Conservation (phyloP, 1,284 basidiomycete genomes). For the Puccinia triticina region DNA sequence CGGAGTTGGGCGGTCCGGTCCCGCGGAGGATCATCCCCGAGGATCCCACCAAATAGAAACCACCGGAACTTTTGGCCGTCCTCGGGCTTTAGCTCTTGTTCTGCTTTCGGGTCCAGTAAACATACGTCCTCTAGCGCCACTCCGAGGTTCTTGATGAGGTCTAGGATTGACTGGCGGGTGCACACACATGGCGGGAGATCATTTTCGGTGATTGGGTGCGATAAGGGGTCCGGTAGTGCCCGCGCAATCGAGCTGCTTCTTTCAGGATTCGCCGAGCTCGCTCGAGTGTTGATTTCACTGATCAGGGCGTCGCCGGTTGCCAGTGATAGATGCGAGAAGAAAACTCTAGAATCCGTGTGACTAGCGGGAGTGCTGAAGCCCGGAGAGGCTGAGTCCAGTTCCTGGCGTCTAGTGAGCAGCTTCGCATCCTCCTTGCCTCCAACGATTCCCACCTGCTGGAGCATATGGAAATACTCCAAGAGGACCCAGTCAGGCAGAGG, state of each 20-base stretch:
- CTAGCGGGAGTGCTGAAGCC: not conserved
- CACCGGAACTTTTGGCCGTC: slow-evolving; percentile 2
- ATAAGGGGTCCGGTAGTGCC: not conserved
- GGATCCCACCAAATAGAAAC: slow-evolving; percentile 58
- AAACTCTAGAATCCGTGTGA: not conserved
- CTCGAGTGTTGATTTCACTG: not conserved
- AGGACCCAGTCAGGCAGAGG: slow-evolving; percentile 78
- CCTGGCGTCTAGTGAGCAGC: not conserved
- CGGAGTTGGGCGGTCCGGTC: slow-evolving; percentile 84
- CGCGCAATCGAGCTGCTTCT: not conserved
- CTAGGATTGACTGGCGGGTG: slow-evolving; percentile 15
- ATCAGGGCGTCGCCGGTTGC: not conserved
- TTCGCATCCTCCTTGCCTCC: slow-evolving; percentile 22
- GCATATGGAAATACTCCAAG: slow-evolving; percentile 56
- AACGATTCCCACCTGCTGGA: slow-evolving; percentile 46
- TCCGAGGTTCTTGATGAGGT: slow-evolving; percentile 1
- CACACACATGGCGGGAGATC: slow-evolving; percentile 14
- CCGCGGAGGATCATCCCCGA: slow-evolving; percentile 85
- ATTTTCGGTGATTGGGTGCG: not conserved
- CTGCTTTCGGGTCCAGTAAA: slow-evolving; percentile 82
- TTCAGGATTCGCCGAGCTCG: not conserved
- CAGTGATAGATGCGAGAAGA: slow-evolving; percentile 10
- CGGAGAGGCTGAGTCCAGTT: not conserved
- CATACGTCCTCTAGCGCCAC: slow-evolving; percentile 68
- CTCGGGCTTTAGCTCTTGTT: slow-evolving; percentile 61